Evolutionary conservation across 1,284 basidiomycete species (phyloP), one percentile per base, ranked within the genome.

Genomic region (Vanrija pseudolonga): DNA sequence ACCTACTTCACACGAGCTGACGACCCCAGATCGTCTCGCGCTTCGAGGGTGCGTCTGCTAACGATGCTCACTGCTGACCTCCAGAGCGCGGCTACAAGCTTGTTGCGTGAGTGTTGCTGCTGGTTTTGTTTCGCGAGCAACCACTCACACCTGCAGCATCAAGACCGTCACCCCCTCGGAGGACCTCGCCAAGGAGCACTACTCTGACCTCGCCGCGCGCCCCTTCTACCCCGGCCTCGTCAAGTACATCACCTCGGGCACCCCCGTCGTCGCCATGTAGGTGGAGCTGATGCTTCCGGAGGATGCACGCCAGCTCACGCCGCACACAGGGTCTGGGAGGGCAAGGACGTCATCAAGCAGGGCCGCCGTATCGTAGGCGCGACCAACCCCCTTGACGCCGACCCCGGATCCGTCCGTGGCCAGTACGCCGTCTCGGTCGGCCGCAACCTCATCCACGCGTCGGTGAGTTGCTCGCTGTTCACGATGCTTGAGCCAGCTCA

Each of bases 361-460:
- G 71, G 72, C 53, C 71, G 72, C 53, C 57, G 66, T 48, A 70
- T 74, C 45, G 71, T 74, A 51, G 72, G 72, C 45, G 72, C 72
- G 36, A 74, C 72, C 59, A 74, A 74, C 67, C 72, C 71, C 19
- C 69, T 60, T 22, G 65, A 72, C 24, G 65, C 69, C 42, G 69
- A 69, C 58, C 66, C 67, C 20, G 69, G 69, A 38, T 44, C 46
- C 18, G 67, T 73, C 53, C 65, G 72, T 47, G 70, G 70, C 46
- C 68, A 73, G 57, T 73, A 72, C 61, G 72, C 72, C 65, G 69
- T 72, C 50, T 69, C 67, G 24, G 66, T 72, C 55, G 72, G 77
- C 44, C 75, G 77, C 51, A 78, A 78, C 76, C 69, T 76, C 52
- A 77, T 78, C 64, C 77, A 78, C 67, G 77, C 76, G 47, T 78